Conservation (phyloP, 345 rosid species). For the Gynandropsis gynandra region DNA sequence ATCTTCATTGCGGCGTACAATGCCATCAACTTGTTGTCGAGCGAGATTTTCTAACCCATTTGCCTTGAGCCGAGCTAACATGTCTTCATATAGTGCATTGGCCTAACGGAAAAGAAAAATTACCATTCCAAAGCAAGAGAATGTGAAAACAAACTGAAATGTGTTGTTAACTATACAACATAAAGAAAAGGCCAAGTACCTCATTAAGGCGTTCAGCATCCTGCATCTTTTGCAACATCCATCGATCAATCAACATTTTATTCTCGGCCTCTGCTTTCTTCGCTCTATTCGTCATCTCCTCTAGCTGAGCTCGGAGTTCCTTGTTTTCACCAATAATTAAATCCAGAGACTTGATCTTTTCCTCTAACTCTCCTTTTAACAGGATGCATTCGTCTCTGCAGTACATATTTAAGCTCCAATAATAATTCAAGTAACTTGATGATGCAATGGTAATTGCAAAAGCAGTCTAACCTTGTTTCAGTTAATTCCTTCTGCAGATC, state of each 20-base stretch:
- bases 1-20: conserved; percentile 83
- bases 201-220: conserved; percentile 97
- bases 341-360: conserved; percentile 56
- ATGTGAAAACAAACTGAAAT: neutral
- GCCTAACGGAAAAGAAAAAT: conserved; percentile 35
- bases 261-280: conserved; percentile 82
- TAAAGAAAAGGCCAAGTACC: conserved; percentile 34
- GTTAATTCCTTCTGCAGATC: conserved; percentile 44
- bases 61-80: conserved; percentile 76
- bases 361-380: conserved; percentile 51
- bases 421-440: conserved; percentile 5
- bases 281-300: conserved; percentile 54
- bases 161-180: neutral
- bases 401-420: conserved; percentile 2
- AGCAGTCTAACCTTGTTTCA: conserved; percentile 42
- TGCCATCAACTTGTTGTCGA: conserved; percentile 88
- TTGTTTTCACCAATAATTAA: conserved; percentile 56
- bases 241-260: conserved; percentile 80
- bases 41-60: conserved; percentile 88
- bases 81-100: conserved; percentile 84
- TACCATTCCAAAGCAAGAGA: neutral
- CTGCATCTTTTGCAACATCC: conserved; percentile 98
- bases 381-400: conserved; percentile 59
- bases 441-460: conserved; percentile 1
- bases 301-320: conserved; percentile 50